Conservation (phyloP, 805 yeast genomes). For the Suhomyces sp. region DNA sequence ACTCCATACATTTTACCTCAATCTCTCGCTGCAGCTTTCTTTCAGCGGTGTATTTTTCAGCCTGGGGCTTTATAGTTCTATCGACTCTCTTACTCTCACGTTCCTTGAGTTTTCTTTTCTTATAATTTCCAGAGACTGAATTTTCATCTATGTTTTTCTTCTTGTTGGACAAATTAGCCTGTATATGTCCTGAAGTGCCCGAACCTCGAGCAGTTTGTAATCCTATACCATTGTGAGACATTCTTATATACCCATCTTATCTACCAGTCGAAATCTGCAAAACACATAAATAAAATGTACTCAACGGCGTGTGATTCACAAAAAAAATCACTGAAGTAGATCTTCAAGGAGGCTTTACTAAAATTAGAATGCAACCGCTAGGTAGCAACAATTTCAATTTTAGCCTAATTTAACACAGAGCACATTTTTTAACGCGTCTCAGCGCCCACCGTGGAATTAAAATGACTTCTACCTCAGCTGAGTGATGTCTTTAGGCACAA, state of each 20-base stretch:
- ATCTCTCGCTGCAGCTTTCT: conserved; percentile 32
- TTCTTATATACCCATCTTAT: conserved; percentile 12
- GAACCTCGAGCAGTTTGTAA: conserved; percentile 57
- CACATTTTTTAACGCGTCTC: background rate
- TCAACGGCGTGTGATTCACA: background rate
- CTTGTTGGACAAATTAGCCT: conserved; percentile 35
- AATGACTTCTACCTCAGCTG: background rate
- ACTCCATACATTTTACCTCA: conserved; percentile 49
- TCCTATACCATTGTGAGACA: conserved; percentile 62
- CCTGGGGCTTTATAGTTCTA: background rate
- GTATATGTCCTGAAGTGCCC: conserved; percentile 62
- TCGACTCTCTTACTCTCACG: background rate
- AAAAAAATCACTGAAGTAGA: background rate
- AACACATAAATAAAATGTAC: background rate
- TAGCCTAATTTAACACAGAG: background rate
- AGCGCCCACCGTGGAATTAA: background rate
- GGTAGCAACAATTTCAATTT: background rate
- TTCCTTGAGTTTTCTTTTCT: conserved; percentile 28
- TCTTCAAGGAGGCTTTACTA: background rate
- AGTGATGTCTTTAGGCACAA: background rate
- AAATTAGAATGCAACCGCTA: background rate
- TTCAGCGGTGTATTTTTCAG: conserved; percentile 7
- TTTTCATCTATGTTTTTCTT: conserved; percentile 3
- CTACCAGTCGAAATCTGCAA: background rate
- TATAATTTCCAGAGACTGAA: conserved; percentile 33